Evolutionary conservation across 2,329 filamentous ascomycete genomes (phyloP).

Genomic region (Trichoderma gracile): DNA sequence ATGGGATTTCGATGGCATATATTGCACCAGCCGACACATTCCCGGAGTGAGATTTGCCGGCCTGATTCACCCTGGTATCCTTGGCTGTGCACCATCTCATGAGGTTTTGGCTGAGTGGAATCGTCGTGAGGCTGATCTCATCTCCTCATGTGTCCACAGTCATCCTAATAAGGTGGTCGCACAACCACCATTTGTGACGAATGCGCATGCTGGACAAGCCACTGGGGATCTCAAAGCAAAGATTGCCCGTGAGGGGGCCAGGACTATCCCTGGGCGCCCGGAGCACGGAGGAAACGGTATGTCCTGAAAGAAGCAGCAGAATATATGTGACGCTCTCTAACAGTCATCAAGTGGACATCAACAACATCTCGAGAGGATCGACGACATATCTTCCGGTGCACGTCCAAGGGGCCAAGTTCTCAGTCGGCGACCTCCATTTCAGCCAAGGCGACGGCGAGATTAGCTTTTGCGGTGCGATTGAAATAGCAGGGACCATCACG

Average conservation of each 20-base stretch:
- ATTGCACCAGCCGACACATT: slow-evolving; percentile 83
- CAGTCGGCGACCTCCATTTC: slow-evolving; percentile 85
- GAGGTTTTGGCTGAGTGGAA: slow-evolving; percentile 83
- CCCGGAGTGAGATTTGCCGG: slow-evolving; percentile 85
- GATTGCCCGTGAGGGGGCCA: slow-evolving; percentile 74
- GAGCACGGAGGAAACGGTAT: slow-evolving; percentile 78
- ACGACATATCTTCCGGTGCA: slow-evolving; percentile 89
- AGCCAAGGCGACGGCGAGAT: slow-evolving; percentile 85
- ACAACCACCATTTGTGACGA: slow-evolving; percentile 70
- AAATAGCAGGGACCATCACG: slow-evolving; percentile 91
- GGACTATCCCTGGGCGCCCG: slow-evolving; percentile 81
- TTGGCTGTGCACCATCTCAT: slow-evolving; percentile 82
- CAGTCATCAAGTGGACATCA: slow-evolving; percentile 68
- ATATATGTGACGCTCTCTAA: background rate
- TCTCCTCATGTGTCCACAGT: slow-evolving; percentile 56
- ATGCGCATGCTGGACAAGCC: slow-evolving; percentile 70
- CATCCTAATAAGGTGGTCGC: slow-evolving; percentile 71
- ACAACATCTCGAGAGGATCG: slow-evolving; percentile 75
- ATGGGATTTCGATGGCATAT: slow-evolving; percentile 59
- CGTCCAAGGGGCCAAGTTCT: slow-evolving; percentile 83
- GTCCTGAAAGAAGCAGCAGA: background rate
- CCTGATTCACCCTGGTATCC: slow-evolving; percentile 86
- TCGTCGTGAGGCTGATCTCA: slow-evolving; percentile 75
- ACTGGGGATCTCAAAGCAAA: slow-evolving; percentile 60
- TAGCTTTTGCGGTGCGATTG: slow-evolving; percentile 84